A percentile compares a stretch with the other conserved stretches of the same genome.
These are phyloP conservation scores for Middelhovenomyces tepae DNA, from an alignment of 805 yeast genomes.

Conservation along the genomic window DNA sequence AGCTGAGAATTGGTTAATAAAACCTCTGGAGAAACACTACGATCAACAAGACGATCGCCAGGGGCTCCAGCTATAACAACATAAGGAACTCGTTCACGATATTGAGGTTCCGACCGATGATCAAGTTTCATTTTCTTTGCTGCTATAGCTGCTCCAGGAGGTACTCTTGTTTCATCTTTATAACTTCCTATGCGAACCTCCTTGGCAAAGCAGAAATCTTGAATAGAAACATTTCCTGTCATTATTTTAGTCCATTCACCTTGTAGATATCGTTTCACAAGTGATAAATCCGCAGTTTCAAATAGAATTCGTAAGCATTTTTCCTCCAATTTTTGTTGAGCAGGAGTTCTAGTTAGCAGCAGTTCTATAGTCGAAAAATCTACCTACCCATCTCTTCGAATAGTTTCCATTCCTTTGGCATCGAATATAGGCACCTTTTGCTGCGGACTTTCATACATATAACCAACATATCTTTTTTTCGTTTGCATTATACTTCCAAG, in stretches of 20 bases:
- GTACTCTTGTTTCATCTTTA: conserved; percentile 60
- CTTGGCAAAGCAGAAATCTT: conserved; percentile 86
- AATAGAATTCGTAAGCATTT: conserved; percentile 59
- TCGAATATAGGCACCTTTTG: conserved; percentile 65
- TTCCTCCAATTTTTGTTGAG: conserved; percentile 77
- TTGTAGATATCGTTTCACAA: conserved; percentile 56
- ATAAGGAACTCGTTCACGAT: conserved; percentile 80
- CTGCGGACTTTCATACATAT: conserved; percentile 51
- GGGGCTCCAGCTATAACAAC: conserved; percentile 56
- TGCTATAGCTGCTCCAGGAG: conserved; percentile 90
- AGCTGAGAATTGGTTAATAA: conserved; percentile 39
- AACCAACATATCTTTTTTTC: conserved; percentile 89
- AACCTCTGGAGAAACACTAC: conserved; percentile 73
- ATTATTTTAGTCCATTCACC: conserved; percentile 60
- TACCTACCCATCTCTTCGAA: conserved; percentile 86
- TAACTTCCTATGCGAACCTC: conserved; percentile 83
- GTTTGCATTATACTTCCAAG: conserved; percentile 75
- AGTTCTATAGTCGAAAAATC: neutral
- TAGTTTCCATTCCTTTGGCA: conserved; percentile 95
- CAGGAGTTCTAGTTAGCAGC: no score
- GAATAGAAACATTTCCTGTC: conserved; percentile 53
- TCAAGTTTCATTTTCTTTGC: conserved; percentile 53
- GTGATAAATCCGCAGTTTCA: conserved; percentile 60
- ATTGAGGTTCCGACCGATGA: conserved; percentile 73
- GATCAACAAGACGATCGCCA: conserved; percentile 55